Conservation (phyloP, 345 rosid genomes). For the Melaleuca quinquenervia region DNA sequence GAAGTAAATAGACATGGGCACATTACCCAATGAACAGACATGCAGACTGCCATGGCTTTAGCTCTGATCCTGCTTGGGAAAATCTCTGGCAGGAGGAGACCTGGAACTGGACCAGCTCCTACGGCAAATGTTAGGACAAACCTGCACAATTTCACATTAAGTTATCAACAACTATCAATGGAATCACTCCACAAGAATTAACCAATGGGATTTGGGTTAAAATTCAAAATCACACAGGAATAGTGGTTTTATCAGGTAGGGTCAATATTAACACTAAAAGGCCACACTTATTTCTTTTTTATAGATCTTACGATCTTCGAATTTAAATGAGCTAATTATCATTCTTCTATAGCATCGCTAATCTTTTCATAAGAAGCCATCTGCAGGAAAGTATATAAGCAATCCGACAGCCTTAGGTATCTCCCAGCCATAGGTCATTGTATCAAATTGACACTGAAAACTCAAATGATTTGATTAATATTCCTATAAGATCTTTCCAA, state of each 20-base stretch:
- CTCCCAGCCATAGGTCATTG: background rate
- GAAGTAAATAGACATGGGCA: background rate
- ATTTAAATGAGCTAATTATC: background rate
- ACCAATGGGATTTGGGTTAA: background rate
- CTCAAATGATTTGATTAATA: background rate
- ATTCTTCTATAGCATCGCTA: background rate
- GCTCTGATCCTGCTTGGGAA: constrained; percentile 88
- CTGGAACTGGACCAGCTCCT: constrained; percentile 99
- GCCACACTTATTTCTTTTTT: background rate
- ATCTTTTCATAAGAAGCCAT: background rate
- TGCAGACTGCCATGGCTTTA: constrained; percentile 90
- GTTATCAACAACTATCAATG: background rate
- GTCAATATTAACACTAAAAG: background rate
- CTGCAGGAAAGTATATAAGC: background rate
- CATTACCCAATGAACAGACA: constrained; percentile 98
- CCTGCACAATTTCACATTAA: constrained; percentile 32
- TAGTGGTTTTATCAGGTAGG: background rate
- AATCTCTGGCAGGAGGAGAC: constrained; percentile 91
- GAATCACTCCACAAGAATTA: background rate
- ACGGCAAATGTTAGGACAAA: constrained; percentile 82
- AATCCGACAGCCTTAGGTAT: background rate
- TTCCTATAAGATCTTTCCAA: background rate
- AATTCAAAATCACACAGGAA: background rate
- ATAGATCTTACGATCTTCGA: background rate
- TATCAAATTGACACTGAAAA: background rate